These are phyloP conservation scores for Datisca glomerata DNA, from an alignment of 306 rosid genomes.

Conservation along the genomic window DNA sequence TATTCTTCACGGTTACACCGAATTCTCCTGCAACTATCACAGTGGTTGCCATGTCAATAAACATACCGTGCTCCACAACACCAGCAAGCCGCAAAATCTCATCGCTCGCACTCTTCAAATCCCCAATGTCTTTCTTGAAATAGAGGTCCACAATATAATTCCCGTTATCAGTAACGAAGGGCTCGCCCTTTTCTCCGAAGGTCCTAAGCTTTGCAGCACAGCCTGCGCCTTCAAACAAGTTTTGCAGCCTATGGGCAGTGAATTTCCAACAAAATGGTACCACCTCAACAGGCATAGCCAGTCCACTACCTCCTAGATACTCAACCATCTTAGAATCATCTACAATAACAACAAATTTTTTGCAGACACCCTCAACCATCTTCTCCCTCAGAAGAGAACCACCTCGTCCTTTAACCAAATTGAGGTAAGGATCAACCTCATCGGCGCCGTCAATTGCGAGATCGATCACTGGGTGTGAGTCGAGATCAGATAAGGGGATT, in stretches of 20 bases:
- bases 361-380: conserved; percentile 72
- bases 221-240: conserved; percentile 37
- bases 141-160: conserved; percentile 67
- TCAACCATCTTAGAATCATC: conserved; percentile 72
- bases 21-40: conserved; percentile 81
- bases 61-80: conserved; percentile 93
- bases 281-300: conserved; percentile 83
- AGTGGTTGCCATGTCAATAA: conserved; percentile 74
- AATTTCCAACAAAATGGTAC: conserved; percentile 72
- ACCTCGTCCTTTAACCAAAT: conserved; percentile 79
- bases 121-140: conserved; percentile 55
- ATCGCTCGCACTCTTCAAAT: conserved; percentile 66
- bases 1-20: conserved; percentile 53
- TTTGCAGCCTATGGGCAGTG: conserved; percentile 39
- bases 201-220: conserved; percentile 61
- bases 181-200: conserved; percentile 23
- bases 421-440: conserved; percentile 65
- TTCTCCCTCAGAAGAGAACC: conserved; percentile 77
- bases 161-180: conserved; percentile 67
- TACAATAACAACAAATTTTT: conserved; percentile 61
- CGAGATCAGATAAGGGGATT: conserved; percentile 69
- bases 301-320: conserved; percentile 55
- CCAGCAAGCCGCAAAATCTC: conserved; percentile 60
- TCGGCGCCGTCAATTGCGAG: conserved; percentile 92
- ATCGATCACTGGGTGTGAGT: conserved; percentile 54